These are phyloP conservation scores for Quercus glauca DNA, from an alignment of 306 rosid species.

Conservation along the genomic window DNA sequence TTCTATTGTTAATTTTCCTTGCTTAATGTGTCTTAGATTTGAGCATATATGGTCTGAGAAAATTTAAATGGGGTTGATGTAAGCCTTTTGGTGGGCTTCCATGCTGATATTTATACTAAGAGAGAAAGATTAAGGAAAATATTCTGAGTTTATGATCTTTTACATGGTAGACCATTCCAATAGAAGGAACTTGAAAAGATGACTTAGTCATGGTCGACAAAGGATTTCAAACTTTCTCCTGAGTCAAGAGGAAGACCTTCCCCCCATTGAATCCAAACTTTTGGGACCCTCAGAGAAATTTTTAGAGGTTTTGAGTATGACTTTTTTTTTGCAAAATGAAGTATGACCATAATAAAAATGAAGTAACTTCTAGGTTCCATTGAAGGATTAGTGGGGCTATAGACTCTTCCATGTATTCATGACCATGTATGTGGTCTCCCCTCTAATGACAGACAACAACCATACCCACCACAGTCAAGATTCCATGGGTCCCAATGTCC, in stretches of 20 bases:
- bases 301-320: slow-evolving; percentile 28
- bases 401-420: background rate
- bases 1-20: background rate
- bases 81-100: slow-evolving; percentile 28
- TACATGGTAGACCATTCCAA: slow-evolving; percentile 30
- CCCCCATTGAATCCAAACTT: slow-evolving; percentile 42
- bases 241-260: slow-evolving; percentile 45
- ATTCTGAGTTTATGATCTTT: slow-evolving; percentile 14
- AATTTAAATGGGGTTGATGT: slow-evolving; percentile 9
- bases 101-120: slow-evolving; percentile 7
- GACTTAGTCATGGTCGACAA: slow-evolving; percentile 64
- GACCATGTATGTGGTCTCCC: background rate
- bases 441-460: background rate
- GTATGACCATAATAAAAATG: slow-evolving; percentile 1
- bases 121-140: background rate
- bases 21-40: slow-evolving; percentile 8
- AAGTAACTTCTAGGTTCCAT: background rate
- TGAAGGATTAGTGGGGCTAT: background rate
- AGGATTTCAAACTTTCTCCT: slow-evolving; percentile 30
- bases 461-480: background rate
- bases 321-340: too few relatives aligned
- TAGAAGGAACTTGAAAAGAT: slow-evolving; percentile 6
- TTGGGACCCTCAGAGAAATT: slow-evolving; percentile 23
- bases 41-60: background rate
- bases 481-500: background rate